These are phyloP conservation scores for Colletotrichum sansevieriae DNA, from an alignment of 2,329 filamentous ascomycete genomes.

Conservation along the genomic window DNA sequence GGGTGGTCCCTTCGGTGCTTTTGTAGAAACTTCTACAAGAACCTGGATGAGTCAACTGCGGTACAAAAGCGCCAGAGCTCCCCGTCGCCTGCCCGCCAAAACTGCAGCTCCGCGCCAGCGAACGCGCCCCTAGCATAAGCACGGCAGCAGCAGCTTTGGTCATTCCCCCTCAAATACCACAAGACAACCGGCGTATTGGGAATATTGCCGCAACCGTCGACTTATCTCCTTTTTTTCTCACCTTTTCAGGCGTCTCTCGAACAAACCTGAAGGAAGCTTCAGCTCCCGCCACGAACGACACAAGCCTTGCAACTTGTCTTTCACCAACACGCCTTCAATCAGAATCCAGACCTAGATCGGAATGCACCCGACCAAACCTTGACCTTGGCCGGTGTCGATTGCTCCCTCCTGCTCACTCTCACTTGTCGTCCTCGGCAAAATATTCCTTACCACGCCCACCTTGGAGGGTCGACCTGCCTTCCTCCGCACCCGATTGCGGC, in stretches of 20 bases:
- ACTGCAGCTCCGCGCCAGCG: constrained; percentile 45
- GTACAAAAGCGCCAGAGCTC: constrained; percentile 52
- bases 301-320: neutral
- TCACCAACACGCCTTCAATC: constrained; percentile 13
- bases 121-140: constrained; percentile 38
- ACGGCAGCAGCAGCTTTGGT: constrained; percentile 28
- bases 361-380: constrained; percentile 13
- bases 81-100: constrained; percentile 42
- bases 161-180: constrained; percentile 41
- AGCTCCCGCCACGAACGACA: constrained; percentile 13
- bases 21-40: constrained; percentile 61
- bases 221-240: constrained; percentile 22
- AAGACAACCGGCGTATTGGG: constrained; percentile 2
- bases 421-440: constrained; percentile 22
- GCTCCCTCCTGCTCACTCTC: constrained; percentile 4
- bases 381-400: constrained; percentile 19
- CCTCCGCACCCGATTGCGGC: constrained; percentile 26
- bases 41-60: constrained; percentile 53
- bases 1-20: constrained; percentile 34
- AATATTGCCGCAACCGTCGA: constrained; percentile 16
- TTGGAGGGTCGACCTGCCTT: constrained; percentile 8
- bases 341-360: neutral
- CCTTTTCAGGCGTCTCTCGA: constrained; percentile 9
- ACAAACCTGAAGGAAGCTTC: neutral
- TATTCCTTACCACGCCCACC: constrained; percentile 28